Conservation (phyloP, 768 basidiomycete species). For the Suillus hirtellus region DNA sequence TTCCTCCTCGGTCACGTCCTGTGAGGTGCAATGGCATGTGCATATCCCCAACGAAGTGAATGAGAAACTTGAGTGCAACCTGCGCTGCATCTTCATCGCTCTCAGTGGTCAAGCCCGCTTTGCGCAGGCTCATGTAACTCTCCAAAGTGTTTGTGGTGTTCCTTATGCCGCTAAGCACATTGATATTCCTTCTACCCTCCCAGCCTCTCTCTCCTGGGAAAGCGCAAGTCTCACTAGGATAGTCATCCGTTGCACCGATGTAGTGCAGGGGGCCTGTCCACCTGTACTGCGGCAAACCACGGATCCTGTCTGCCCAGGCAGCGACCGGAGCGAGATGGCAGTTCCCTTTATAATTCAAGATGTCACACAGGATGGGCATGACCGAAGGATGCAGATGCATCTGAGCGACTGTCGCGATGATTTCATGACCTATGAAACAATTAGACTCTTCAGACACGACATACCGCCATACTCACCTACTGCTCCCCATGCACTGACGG, state of each 20-base stretch:
- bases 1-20: constrained; percentile 86
- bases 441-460: constrained; percentile 1
- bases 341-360: constrained; percentile 56
- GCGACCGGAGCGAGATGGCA: constrained; percentile 86
- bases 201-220: constrained; percentile 82
- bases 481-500: constrained; percentile 40
- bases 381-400: constrained; percentile 81
- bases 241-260: constrained; percentile 70
- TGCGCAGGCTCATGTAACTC: constrained; percentile 40
- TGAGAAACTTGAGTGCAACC: constrained; percentile 88
- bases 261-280: constrained; percentile 82
- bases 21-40: constrained; percentile 94
- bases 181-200: constrained; percentile 53
- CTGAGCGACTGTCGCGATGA: constrained; percentile 92
- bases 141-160: constrained; percentile 71
- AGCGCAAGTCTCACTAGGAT: constrained; percentile 71
- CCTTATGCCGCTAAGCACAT: constrained; percentile 76
- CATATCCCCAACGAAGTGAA: constrained; percentile 93
- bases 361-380: constrained; percentile 62
- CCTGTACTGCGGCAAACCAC: constrained; percentile 50
- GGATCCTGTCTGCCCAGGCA: constrained; percentile 83
- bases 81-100: constrained; percentile 45
- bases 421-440: constrained; percentile 70
- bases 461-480: constrained; percentile 30
- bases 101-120: constrained; percentile 1